Conservation (phyloP, 176 grass and related monocot genomes). For the Oryza australiensis region DNA sequence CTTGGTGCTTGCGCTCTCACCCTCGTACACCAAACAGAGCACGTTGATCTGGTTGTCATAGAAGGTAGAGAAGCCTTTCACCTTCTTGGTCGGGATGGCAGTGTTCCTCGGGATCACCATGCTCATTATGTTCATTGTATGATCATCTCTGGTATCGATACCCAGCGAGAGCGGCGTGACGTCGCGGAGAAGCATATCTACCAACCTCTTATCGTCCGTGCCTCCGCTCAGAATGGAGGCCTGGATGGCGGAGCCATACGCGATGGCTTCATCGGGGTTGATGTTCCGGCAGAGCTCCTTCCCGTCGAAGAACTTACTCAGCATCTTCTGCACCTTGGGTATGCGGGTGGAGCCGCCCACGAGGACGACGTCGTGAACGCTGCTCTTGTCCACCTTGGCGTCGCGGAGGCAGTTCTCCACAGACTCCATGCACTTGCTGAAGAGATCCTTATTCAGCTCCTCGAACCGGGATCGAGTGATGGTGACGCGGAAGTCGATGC, state of each 20-base stretch:
- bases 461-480: conserved; percentile 50
- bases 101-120: conserved; percentile 58
- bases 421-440: conserved; percentile 35
- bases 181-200: conserved; percentile 45
- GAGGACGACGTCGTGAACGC: conserved; percentile 39
- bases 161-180: conserved; percentile 69
- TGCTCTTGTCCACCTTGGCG: conserved; percentile 20
- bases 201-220: conserved; percentile 15
- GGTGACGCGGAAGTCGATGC: conserved; percentile 29
- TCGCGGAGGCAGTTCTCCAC: conserved; percentile 39
- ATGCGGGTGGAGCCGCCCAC: not conserved
- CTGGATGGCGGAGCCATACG: conserved; percentile 52
- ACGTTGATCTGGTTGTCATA: conserved; percentile 31
- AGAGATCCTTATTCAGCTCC: conserved; percentile 46
- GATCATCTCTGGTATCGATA: conserved; percentile 19
- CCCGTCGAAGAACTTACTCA: conserved; percentile 45
- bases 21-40: conserved; percentile 37
- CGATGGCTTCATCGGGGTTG: conserved; percentile 65
- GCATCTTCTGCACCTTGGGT: conserved; percentile 28
- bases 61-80: conserved; percentile 15
- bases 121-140: conserved; percentile 42
- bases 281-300: conserved; percentile 55
- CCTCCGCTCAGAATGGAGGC: conserved; percentile 36
- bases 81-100: conserved; percentile 49
- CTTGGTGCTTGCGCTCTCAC: conserved; percentile 38